Conservation (phyloP, 2,329 filamentous ascomycete species). For the Nemania abortiva region DNA sequence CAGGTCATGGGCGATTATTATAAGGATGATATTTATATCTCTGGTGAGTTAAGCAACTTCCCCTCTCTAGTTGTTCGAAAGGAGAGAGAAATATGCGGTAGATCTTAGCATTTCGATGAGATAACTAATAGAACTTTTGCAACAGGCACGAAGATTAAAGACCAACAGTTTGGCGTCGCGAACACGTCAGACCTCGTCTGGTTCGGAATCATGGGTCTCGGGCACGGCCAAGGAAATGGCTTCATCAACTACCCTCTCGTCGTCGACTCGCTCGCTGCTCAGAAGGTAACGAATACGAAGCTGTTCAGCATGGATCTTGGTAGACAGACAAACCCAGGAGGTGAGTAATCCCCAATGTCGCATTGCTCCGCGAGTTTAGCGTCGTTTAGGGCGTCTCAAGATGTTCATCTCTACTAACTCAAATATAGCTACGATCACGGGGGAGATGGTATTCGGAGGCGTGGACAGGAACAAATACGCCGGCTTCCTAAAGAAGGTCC, state of each 20-base stretch:
- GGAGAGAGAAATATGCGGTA: not conserved
- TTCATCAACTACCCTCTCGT: slow-evolving; percentile 65
- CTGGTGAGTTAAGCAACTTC: slow-evolving; percentile 50
- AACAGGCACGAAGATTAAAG: slow-evolving; percentile 53
- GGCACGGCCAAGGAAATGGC: slow-evolving; percentile 57
- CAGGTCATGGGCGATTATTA: slow-evolving; percentile 60
- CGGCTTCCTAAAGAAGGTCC: slow-evolving; percentile 58
- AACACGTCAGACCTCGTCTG: slow-evolving; percentile 60
- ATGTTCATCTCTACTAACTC: slow-evolving; percentile 13
- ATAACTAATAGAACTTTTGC: not conserved
- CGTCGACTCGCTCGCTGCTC: slow-evolving; percentile 61
- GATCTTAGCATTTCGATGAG: not conserved
- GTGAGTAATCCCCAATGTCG: slow-evolving; percentile 40
- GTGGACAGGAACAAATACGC: slow-evolving; percentile 65
- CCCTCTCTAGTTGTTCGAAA: not conserved
- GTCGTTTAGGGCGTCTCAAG: too few relatives aligned
- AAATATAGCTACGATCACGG: slow-evolving; percentile 54
- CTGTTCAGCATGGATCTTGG: slow-evolving; percentile 65
- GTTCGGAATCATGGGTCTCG: slow-evolving; percentile 65
- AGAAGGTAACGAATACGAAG: slow-evolving; percentile 63
- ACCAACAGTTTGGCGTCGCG: slow-evolving; percentile 65
- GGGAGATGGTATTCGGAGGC: slow-evolving; percentile 66
- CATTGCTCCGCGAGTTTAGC: not conserved
- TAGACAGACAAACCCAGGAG: slow-evolving; percentile 44
- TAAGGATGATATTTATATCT: slow-evolving; percentile 60